Conservation (phyloP, 208 protist species). For the Trypanosoma mega region DNA sequence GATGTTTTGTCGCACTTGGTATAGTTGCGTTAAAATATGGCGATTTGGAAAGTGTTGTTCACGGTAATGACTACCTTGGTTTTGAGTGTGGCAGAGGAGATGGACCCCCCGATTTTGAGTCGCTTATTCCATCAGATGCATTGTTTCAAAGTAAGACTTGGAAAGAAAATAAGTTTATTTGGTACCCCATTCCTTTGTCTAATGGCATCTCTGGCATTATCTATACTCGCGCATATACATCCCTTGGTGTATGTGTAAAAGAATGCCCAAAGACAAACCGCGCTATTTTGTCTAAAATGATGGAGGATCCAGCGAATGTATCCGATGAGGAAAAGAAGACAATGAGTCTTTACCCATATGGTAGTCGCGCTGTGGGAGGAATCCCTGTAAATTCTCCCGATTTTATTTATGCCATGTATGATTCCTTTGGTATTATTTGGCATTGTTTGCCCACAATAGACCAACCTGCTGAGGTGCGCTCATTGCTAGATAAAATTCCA, state of each 20-base stretch:
- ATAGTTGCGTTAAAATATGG: constrained; percentile 36
- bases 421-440: constrained; percentile 11
- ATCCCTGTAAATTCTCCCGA: neutral
- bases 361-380: neutral
- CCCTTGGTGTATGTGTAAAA: constrained; percentile 29
- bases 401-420: constrained; percentile 18
- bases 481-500: constrained; percentile 1
- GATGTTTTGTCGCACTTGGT: constrained; percentile 34
- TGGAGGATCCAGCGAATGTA: constrained; percentile 3
- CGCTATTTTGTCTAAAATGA: neutral
- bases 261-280: constrained; percentile 17
- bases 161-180: constrained; percentile 30
- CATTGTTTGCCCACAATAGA: constrained; percentile 19
- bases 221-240: neutral
- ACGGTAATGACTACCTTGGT: constrained; percentile 39
- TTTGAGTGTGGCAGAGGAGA: constrained; percentile 31
- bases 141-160: constrained; percentile 25
- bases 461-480: constrained; percentile 15
- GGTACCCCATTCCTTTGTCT: constrained; percentile 23
- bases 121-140: constrained; percentile 7
- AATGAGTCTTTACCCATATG: constrained; percentile 33
- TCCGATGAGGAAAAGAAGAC: neutral
- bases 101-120: constrained; percentile 9
- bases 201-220: neutral
- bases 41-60: constrained; percentile 25